Evolutionary conservation across 202 grass and related monocot species (phyloP), one percentile per base, ranked within the genome.

Genomic region (Hordeum pubiflorum): DNA sequence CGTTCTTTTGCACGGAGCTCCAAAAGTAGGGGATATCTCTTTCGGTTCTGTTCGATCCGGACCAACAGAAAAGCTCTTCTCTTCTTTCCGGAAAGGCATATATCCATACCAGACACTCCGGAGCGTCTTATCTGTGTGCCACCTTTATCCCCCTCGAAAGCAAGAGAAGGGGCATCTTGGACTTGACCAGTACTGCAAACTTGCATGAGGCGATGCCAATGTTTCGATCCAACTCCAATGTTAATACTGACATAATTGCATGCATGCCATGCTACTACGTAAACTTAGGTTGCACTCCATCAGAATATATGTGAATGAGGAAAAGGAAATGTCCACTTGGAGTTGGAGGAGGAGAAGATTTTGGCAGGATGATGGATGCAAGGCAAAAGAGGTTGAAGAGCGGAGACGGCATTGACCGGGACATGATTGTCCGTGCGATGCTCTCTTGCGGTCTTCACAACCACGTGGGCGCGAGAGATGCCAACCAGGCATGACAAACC

Each of bases 371-470:
- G 52, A 44, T 10, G 38, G 60, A 50, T 3, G n/a, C 3, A 32
- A 72, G 63, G 48, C 10, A 75, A 39, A 54, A n/a, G 75, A 69
- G 80, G 71, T 7, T 41, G 81, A 69, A 89, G 69, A 81, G 33
- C 55, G 76, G 80, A 41, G 69, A 75, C 63, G 81, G 85, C 76
- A 72, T 76, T 85, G 89, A 91, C 89, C 68, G 77, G 27, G 81
- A 91, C 84, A 48, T 29, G 37, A 43, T 75, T 64, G 18, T 82
- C 27, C 36, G 26, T 50, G 13, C 12, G 7, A 21, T 18, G 68
- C 71, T 61, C 13, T 26, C 64, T 14, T 5, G 6, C 22, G 58
- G 63, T 79, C 66, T 58, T 15, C 22, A 17, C 20, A 7, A 37
- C 67, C 72, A 91, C 81, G 85, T 85, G 72, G 75, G 46, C 54